Evolutionary conservation across 257 asterid genomes (phyloP), one percentile per base, ranked within the genome.

Genomic region (Verbascum thapsus): DNA sequence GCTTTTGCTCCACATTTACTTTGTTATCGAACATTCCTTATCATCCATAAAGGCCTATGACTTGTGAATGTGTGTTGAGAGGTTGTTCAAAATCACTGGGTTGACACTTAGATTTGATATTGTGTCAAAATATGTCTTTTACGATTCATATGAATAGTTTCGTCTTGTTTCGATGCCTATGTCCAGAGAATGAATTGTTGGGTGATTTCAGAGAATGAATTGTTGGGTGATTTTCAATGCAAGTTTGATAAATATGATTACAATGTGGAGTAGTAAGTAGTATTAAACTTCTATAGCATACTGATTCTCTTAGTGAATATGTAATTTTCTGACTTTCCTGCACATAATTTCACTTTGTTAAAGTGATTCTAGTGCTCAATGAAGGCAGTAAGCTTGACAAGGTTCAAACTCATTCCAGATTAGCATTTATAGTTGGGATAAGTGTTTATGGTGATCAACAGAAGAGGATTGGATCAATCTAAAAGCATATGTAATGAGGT

Each of bases 1-100:
- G n/a, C n/a, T n/a, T n/a, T n/a, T n/a, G n/a, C n/a, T n/a, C 47
- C 47, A 17, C 9, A 7, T 41, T 59, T 40, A 59, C 55, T 61
- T 43, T 61, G 54, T 26, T 23, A 43, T n/a, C n/a, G n/a, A n/a
- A 38, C 8, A 32, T 9, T 35, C 18, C 35, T 34, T 5, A 16
- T 61, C 26, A 5, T 16, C 34, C 34, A 2, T 12, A n/a, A n/a
- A 30, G 26, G 45, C 55, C 30, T 22, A 10, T 48, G 15, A 13
- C 32, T 61, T 30, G 54, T 23, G 26, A 20, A 38, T 17, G 50
- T 11, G 20, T 53, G n/a, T n/a, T n/a, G n/a, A 7, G 44, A 35
- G 40, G 18, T n/a, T n/a, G n/a, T n/a, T n/a, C n/a, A n/a, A n/a
- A n/a, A n/a, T n/a, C n/a, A n/a, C n/a, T n/a, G n/a, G n/a, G n/a